Evolutionary conservation across 2,329 filamentous ascomycete genomes (phyloP).

Genomic region (Pseudocercospora fuligena): DNA sequence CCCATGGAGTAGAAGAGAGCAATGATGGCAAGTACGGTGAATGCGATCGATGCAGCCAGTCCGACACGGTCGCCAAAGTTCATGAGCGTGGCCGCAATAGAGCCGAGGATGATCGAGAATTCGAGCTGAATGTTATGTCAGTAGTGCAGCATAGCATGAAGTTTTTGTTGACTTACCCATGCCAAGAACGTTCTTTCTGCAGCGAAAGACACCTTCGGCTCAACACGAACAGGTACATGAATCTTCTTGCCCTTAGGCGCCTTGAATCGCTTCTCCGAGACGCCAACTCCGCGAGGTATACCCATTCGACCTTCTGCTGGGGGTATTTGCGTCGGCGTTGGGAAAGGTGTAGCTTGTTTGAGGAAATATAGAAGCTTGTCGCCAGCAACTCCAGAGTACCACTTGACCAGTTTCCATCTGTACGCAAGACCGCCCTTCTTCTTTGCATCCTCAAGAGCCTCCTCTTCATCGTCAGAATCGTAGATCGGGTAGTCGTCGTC

Average conservation of each 20-base stretch:
- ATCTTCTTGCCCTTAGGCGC: conserved; percentile 85
- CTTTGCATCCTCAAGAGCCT: conserved; percentile 77
- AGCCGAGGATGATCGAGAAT: conserved; percentile 91
- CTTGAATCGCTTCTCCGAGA: conserved; percentile 60
- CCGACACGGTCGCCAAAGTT: conserved; percentile 74
- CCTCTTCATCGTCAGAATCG: conserved; percentile 79
- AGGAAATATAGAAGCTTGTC: conserved; percentile 43
- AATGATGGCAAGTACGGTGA: conserved; percentile 78
- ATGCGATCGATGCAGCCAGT: conserved; percentile 67
- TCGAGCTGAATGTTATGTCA: conserved; percentile 66
- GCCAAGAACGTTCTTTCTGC: conserved; percentile 94
- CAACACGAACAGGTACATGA: conserved; percentile 91
- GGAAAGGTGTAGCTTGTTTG: conserved; percentile 42
- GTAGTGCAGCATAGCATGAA: neutral
- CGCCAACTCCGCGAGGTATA: conserved; percentile 45
- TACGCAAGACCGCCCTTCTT: conserved; percentile 78
- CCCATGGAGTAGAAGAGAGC: conserved; percentile 82
- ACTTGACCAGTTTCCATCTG: conserved; percentile 59
- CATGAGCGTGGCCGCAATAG: conserved; percentile 80
- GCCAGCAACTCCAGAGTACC: conserved; percentile 56
- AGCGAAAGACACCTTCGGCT: conserved; percentile 97
- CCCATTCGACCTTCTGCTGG: conserved; percentile 48
- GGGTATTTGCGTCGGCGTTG: conserved; percentile 51
- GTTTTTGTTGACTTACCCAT: conserved; percentile 67
- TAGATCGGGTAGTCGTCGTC: conserved; percentile 82